phyloP scores from a whole-genome alignment of 768 basidiomycete species.

The Lentinula sp. region DNA sequence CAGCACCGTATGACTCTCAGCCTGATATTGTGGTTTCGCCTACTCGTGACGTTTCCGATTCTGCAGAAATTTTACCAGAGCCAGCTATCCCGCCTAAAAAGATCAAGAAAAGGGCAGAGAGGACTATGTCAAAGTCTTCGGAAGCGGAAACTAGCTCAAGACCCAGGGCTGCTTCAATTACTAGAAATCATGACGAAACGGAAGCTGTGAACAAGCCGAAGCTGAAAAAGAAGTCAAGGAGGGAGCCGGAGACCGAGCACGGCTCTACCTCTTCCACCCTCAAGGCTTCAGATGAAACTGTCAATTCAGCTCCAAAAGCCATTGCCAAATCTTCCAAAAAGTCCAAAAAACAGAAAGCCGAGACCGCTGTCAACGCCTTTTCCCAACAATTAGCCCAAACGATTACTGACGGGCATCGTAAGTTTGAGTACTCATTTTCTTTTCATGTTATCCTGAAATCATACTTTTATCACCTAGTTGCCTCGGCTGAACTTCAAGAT shows the following conservation, averaged over 20 bases:
- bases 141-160: neutral
- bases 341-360: neutral
- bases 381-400: neutral
- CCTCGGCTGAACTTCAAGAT: neutral
- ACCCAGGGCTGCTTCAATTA: neutral
- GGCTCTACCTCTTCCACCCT: neutral
- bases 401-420: neutral
- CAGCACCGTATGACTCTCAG: neutral
- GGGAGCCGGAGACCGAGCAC: neutral
- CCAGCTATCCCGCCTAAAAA: conserved; percentile 1
- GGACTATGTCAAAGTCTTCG: neutral
- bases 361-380: neutral
- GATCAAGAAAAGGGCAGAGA: conserved; percentile 14
- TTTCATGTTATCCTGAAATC: neutral
- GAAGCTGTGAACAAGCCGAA: neutral
- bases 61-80: neutral
- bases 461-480: neutral
- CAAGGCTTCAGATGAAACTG: neutral
- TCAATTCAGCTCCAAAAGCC: neutral
- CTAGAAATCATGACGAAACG: neutral
- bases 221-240: neutral
- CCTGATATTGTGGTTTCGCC: neutral
- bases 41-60: neutral
- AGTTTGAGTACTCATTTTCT: neutral
- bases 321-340: neutral